These are phyloP conservation scores for Neurospora crassa DNA, from an alignment of 2,329 filamentous ascomycete species.

Conservation along the genomic window DNA sequence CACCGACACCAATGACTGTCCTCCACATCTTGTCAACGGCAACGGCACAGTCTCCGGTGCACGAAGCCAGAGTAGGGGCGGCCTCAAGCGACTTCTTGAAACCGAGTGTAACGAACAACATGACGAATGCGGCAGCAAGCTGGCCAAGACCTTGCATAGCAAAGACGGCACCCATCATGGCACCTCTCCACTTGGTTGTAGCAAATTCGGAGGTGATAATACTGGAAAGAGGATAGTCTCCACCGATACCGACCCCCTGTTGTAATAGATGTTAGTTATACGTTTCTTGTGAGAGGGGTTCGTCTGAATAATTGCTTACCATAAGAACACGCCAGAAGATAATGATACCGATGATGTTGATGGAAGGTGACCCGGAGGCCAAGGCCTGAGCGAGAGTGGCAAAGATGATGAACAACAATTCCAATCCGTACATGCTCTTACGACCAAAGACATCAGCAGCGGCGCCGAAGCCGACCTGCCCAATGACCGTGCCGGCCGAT, in stretches of 20 bases:
- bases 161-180: conserved; percentile 82
- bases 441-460: conserved; percentile 65
- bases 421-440: conserved; percentile 61
- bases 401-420: conserved; percentile 72
- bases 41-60: conserved; percentile 53
- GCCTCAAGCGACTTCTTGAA: conserved; percentile 55
- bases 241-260: conserved; percentile 54
- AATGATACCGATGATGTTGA: conserved; percentile 55
- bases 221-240: conserved; percentile 72
- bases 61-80: conserved; percentile 42
- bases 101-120: conserved; percentile 63
- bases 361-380: conserved; percentile 50
- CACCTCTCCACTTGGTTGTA: conserved; percentile 74
- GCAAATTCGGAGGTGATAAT: conserved; percentile 85
- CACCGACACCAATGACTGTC: conserved; percentile 69
- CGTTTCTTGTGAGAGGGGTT: not conserved
- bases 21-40: conserved; percentile 87
- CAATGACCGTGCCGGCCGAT: conserved; percentile 73
- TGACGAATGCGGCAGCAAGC: conserved; percentile 63
- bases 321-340: conserved; percentile 78
- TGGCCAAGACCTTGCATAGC: conserved; percentile 83
- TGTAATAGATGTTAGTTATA: conserved; percentile 15
- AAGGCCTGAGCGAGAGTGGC: conserved; percentile 65
- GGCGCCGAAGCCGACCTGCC: conserved; percentile 71
- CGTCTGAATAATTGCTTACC: conserved; percentile 23